These are phyloP conservation scores for Zymoseptoria pseudotritici DNA, from an alignment of 2,329 filamentous ascomycete genomes.

Conservation along the genomic window DNA sequence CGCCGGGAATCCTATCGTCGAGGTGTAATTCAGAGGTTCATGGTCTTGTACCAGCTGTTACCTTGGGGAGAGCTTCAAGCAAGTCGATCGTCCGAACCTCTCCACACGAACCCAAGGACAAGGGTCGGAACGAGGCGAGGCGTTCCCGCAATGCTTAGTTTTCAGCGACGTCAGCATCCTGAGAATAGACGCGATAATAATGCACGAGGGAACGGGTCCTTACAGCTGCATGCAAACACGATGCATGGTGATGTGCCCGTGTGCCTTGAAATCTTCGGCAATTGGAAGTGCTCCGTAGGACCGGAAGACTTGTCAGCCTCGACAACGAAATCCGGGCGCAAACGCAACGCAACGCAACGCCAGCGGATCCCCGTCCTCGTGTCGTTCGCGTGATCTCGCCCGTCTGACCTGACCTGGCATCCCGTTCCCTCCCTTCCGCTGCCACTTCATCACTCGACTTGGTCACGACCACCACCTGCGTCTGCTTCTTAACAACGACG, in stretches of 20 bases:
- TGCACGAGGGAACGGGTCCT: too few relatives aligned
- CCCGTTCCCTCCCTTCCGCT: background rate
- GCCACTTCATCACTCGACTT: background rate
- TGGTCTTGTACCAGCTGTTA: background rate
- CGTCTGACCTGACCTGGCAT: background rate
- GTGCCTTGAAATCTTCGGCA: too few relatives aligned
- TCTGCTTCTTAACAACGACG: background rate
- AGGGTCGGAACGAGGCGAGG: too few relatives aligned
- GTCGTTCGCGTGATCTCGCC: background rate
- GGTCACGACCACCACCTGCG: background rate
- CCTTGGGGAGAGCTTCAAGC: background rate
- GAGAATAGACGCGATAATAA: too few relatives aligned
- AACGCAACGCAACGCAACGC: background rate
- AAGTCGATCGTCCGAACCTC: too few relatives aligned
- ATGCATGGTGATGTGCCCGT: too few relatives aligned
- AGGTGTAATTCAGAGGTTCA: background rate
- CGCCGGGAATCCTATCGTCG: background rate
- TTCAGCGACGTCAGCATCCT: too few relatives aligned
- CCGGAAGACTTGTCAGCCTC: background rate
- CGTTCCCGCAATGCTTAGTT: too few relatives aligned
- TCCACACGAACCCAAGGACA: background rate
- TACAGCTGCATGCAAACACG: too few relatives aligned
- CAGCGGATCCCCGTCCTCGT: background rate
- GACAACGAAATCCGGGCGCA: background rate
- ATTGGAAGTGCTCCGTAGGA: too few relatives aligned